phyloP scores from a whole-genome alignment of 768 basidiomycete species.

The Collybia nuda region DNA sequence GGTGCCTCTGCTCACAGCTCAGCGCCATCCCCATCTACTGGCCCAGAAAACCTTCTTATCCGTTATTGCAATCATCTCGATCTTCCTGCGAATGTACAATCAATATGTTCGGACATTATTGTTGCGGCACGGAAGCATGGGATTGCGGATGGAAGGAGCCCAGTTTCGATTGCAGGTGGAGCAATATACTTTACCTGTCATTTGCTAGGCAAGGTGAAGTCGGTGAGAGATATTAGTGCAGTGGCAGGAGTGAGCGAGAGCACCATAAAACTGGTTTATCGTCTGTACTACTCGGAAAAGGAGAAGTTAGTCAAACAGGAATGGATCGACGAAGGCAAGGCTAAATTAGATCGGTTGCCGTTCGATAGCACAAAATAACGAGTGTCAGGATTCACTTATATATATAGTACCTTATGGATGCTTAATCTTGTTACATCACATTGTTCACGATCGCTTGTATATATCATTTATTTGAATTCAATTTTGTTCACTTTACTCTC shows the following conservation, averaged over 20 bases:
- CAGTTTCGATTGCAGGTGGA: conserved; percentile 98
- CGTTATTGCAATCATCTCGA: conserved; percentile 94
- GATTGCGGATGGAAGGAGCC: conserved; percentile 91
- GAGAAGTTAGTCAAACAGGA: conserved; percentile 82
- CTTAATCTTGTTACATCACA: not conserved
- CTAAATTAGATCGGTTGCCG: conserved; percentile 47
- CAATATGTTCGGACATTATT: conserved; percentile 83
- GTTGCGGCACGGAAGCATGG: conserved; percentile 77
- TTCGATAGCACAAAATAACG: conserved; percentile 35
- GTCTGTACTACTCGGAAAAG: conserved; percentile 70
- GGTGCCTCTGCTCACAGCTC: conserved; percentile 61
- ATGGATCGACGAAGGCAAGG: conserved; percentile 82
- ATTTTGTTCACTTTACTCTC: too few relatives aligned
- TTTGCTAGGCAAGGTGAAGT: conserved; percentile 72
- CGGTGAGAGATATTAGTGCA: conserved; percentile 80
- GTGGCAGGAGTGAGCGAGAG: conserved; percentile 96
- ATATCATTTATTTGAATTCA: too few relatives aligned
- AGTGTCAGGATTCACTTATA: conserved; percentile 5
- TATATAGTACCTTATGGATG: not conserved
- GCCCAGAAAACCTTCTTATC: conserved; percentile 86
- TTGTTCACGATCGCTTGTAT: not conserved
- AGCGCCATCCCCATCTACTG: conserved; percentile 51
- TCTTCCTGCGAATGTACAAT: conserved; percentile 78
- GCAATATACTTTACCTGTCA: conserved; percentile 93
- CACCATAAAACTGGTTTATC: conserved; percentile 90